Base-by-base conservation (phyloP, 164 flowering plant species). In the Aristolochia contorta region DNA sequence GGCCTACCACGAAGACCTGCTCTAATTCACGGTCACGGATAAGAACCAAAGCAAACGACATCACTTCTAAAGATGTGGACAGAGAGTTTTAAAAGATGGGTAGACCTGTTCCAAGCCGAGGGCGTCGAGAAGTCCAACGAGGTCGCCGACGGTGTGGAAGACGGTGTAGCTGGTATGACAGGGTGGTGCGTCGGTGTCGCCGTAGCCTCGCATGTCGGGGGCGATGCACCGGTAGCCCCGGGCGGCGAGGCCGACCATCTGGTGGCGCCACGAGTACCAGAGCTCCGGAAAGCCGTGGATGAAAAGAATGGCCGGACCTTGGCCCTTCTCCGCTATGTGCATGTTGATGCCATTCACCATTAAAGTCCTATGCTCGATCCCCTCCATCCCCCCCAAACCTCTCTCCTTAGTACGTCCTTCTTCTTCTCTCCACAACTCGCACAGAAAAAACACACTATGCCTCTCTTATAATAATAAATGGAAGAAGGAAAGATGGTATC, bases 1-100 rank as follows among this genome's bases (percentile, higher is more conserved):
- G 93, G 0, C 79, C 96, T 16, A 87, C 97, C 25, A 88, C 82
- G 60, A 84, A 84, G 33, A 84, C 97, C 77, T 80, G 72, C 43
- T 12, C 22, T 52, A n/a, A 3, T n/a, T 18, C 21, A n/a, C n/a
- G 6, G 71, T 12, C 55, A 52, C 24, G 5, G 24, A 6, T 49
- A 8, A 18, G 53, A 49, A 49, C 16, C 43, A 37, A n/a, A 37
- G 43, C 12, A 37, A 37, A 37, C 43, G n/a, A 37, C 9, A 37
- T 37, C 43, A 37, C 43, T n/a, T n/a, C n/a, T n/a, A 7, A 8
- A 8, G 30, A 27, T 27, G 30, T 27, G 5, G 2, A 2, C 3
- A 8, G 43, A 10, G 43, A 37, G 1, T 4, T 15, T 2, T 0
- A 49, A 49, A 49, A 49, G 2, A 2, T 13, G 8, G 53, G 4